Evolutionary conservation across 140 eudicot species (phyloP).

Genomic region (Erigeron philadelphicus): DNA sequence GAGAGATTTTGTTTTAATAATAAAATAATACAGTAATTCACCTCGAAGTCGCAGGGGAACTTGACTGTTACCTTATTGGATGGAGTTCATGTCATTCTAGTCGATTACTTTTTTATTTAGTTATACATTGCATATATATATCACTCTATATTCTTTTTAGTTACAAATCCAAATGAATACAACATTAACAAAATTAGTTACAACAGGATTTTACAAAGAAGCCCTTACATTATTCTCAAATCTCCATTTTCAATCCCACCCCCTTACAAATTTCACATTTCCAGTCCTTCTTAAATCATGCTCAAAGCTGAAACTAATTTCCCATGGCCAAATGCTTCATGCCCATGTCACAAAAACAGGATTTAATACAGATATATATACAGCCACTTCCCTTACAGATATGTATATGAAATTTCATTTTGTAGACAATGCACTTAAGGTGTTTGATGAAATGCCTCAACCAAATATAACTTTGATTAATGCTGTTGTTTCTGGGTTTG

Average conservation of each 20-base stretch:
- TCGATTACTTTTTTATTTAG: too few relatives aligned
- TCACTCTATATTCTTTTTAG: background rate
- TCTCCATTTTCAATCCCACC: constrained; percentile 38
- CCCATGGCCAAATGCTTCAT: constrained; percentile 57
- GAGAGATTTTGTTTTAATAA: too few relatives aligned
- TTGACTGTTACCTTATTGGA: too few relatives aligned
- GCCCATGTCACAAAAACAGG: constrained; percentile 67
- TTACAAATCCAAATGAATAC: constrained; percentile 37
- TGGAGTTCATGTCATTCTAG: too few relatives aligned
- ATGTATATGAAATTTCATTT: constrained; percentile 42
- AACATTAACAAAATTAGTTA: constrained; percentile 39
- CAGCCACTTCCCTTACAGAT: constrained; percentile 53
- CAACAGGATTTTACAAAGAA: constrained; percentile 52
- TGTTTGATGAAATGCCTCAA: constrained; percentile 72
- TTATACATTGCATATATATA: too few relatives aligned
- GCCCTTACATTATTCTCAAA: constrained; percentile 44
- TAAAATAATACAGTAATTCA: too few relatives aligned
- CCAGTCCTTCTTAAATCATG: constrained; percentile 76
- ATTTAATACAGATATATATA: constrained; percentile 34
- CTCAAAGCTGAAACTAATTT: constrained; percentile 36
- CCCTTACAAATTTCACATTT: constrained; percentile 49
- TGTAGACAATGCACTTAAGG: constrained; percentile 35
- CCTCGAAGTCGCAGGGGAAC: too few relatives aligned
- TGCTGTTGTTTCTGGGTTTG: constrained; percentile 56
- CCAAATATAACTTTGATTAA: constrained; percentile 37